Conservation (phyloP, 768 basidiomycete species). For the Lactarius deliciosus region DNA sequence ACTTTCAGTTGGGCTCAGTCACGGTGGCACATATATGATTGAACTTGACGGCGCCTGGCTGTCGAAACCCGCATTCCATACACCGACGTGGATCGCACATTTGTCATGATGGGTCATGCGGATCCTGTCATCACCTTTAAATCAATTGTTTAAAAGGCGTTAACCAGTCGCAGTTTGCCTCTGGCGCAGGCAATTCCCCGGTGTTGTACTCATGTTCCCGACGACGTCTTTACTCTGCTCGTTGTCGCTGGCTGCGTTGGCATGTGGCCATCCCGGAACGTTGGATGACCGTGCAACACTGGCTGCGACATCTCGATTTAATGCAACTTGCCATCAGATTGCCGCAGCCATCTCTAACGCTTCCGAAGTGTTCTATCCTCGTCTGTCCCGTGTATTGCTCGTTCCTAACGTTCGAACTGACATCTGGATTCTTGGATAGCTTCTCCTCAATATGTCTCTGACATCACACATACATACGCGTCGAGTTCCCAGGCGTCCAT, state of each 20-base stretch:
- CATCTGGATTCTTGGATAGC: background rate
- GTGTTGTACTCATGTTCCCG: background rate
- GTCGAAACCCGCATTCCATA: background rate
- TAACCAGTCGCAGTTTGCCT: background rate
- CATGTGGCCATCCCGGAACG: background rate
- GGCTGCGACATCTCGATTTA: background rate
- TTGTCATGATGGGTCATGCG: background rate
- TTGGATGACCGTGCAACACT: background rate
- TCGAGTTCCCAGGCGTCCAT: slow-evolving; percentile 14
- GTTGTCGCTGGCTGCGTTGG: background rate
- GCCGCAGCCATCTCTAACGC: background rate
- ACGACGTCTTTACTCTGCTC: background rate
- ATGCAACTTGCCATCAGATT: background rate
- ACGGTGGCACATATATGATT: too few species aligned
- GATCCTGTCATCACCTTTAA: background rate
- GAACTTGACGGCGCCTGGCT: background rate
- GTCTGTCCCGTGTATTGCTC: background rate
- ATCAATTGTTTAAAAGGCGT: background rate
- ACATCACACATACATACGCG: background rate
- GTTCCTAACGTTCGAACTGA: background rate
- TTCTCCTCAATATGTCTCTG: background rate
- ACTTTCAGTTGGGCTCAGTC: too few species aligned
- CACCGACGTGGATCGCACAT: background rate
- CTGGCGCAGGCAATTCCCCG: background rate
- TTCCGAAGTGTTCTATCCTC: background rate